Percentiles rank a stretch among this genome's conserved stretches.
Evolutionary conservation across 371 early-diverging fungal genomes (phyloP).

Genomic region (Haplosporangium sp.): DNA sequence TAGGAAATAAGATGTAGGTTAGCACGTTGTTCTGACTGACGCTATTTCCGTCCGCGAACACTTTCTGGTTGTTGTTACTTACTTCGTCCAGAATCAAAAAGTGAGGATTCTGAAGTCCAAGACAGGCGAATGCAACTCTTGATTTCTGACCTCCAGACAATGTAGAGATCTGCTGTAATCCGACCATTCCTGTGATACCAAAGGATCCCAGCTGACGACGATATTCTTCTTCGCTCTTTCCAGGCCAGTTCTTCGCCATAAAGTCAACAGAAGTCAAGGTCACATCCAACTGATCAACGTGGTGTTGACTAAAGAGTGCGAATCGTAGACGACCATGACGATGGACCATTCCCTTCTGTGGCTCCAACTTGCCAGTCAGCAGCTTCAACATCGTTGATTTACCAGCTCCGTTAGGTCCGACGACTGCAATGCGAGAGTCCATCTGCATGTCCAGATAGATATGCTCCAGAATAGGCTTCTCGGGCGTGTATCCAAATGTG

Average conservation of each 20-base stretch:
- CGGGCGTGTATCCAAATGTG: conserved; percentile 85
- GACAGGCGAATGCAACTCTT: conserved; percentile 95
- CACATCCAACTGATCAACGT: conserved; percentile 95
- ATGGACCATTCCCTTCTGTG: conserved; percentile 82
- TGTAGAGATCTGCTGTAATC: conserved; percentile 92
- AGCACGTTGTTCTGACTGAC: not conserved
- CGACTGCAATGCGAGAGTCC: conserved; percentile 97
- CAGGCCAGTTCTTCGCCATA: conserved; percentile 89
- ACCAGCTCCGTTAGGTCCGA: conserved; percentile 89
- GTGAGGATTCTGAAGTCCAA: conserved; percentile 93
- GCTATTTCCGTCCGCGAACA: conserved; percentile 2
- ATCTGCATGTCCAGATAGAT: conserved; percentile 94
- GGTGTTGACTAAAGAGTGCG: conserved; percentile 98
- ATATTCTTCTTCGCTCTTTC: conserved; percentile 94
- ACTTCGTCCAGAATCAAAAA: conserved; percentile 97
- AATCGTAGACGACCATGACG: conserved; percentile 95
- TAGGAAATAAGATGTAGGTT: conserved; percentile 19
- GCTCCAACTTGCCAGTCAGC: conserved; percentile 85
- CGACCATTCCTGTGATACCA: conserved; percentile 96
- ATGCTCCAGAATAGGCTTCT: conserved; percentile 77
- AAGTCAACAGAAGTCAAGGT: conserved; percentile 88
- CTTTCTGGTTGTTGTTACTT: too few relatives aligned
- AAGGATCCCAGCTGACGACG: conserved; percentile 93
- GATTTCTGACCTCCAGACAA: conserved; percentile 99
- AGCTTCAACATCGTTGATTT: conserved; percentile 85